Evolutionary conservation across 352 stramenopile genomes (phyloP).

Genomic region (Globisporangium irregulare): DNA sequence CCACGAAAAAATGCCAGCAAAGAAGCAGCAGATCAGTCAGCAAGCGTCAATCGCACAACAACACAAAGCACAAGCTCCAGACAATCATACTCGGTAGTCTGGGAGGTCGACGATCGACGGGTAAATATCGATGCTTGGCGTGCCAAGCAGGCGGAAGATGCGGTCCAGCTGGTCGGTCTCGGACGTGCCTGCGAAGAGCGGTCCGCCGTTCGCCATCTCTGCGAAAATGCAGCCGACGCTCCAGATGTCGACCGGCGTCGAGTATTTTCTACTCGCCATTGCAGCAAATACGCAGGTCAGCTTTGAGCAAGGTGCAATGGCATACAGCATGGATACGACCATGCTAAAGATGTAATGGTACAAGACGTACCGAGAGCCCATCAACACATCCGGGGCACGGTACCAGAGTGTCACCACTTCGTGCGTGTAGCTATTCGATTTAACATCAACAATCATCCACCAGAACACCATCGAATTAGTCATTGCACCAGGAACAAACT

Average conservation of each 20-base stretch:
- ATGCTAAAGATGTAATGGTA: background rate
- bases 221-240: constrained; percentile 99
- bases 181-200: constrained; percentile 96
- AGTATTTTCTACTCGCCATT: constrained; percentile 93
- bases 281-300: constrained; percentile 11
- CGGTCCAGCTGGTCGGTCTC: constrained; percentile 96
- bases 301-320: background rate
- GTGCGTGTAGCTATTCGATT: constrained; percentile 91
- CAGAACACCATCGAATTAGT: background rate
- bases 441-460: background rate
- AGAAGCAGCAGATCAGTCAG: background rate
- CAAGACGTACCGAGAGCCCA: constrained; percentile 87
- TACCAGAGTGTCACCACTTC: constrained; percentile 99
- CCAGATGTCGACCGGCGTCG: constrained; percentile 99
- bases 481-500: background rate
- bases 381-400: constrained; percentile 96
- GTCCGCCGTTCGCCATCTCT: constrained; percentile 92
- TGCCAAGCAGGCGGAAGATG: constrained; percentile 98
- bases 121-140: constrained; percentile 93
- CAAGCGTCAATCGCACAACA: background rate
- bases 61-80: background rate
- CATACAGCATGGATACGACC: background rate
- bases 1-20: background rate
- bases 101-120: constrained; percentile 95
- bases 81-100: constrained; percentile 89